Percentiles rank a stretch among this genome's conserved stretches.
These are phyloP conservation scores for Psilocybe azurescens DNA, from an alignment of 768 basidiomycete genomes.

Conservation along the genomic window DNA sequence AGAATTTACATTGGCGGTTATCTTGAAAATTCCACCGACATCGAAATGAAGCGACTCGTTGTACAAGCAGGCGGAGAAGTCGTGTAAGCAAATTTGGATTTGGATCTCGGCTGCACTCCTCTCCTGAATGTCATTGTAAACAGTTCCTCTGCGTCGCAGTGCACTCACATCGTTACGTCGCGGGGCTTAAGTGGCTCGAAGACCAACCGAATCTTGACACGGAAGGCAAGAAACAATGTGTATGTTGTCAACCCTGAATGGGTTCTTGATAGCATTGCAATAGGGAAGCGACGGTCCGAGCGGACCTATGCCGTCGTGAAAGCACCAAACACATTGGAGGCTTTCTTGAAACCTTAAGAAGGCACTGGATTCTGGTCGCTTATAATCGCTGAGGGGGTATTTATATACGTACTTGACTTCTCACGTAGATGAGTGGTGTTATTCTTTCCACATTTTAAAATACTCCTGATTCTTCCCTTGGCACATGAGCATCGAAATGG, in stretches of 20 bases:
- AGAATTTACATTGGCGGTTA: conserved; percentile 77
- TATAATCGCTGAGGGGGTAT: background rate
- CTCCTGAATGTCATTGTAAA: conserved; percentile 1
- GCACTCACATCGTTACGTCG: conserved; percentile 83
- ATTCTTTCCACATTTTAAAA: background rate
- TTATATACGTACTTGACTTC: conserved; percentile 1
- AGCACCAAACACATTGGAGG: conserved; percentile 36
- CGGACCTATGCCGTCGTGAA: conserved; percentile 57
- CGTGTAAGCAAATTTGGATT: conserved; percentile 48
- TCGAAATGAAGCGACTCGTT: conserved; percentile 77
- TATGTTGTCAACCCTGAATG: conserved; percentile 80
- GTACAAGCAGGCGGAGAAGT: conserved; percentile 68
- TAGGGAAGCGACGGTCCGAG: conserved; percentile 67
- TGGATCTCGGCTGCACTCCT: background rate
- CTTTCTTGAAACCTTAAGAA: conserved; percentile 18
- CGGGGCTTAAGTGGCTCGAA: conserved; percentile 74
- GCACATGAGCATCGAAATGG: conserved; percentile 19
- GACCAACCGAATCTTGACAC: conserved; percentile 64
- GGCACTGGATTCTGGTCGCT: background rate
- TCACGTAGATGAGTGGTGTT: conserved; percentile 10
- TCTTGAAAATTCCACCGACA: conserved; percentile 73
- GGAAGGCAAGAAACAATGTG: conserved; percentile 50
- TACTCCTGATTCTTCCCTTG: conserved; percentile 7
- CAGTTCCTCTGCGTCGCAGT: conserved; percentile 61
- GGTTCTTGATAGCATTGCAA: conserved; percentile 69